These are phyloP conservation scores for Discostella stelligeroides DNA, from an alignment of 108 stramenopile species.

Conservation along the genomic window DNA sequence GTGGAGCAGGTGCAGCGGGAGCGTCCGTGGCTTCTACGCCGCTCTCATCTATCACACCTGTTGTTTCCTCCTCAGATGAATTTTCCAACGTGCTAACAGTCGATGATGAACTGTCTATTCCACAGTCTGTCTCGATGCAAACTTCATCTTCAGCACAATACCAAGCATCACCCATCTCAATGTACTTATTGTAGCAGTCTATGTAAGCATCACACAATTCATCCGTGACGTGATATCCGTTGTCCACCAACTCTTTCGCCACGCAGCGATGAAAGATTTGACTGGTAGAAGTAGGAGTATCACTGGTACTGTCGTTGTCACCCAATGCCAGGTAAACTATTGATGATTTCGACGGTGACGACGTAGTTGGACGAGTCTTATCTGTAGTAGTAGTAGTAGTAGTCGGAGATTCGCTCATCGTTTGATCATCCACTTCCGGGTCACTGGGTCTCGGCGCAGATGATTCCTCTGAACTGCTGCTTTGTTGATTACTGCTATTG, in stretches of 20 bases:
- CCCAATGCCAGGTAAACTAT: not conserved
- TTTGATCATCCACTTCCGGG: too few species aligned
- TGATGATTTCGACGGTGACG: too few species aligned
- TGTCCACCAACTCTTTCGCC: slow-evolving; percentile 8
- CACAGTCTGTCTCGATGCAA: slow-evolving; percentile 20
- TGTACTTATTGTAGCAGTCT: slow-evolving; percentile 29
- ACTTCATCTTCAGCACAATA: slow-evolving; percentile 24
- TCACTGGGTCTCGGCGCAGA: too few species aligned
- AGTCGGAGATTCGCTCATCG: too few species aligned
- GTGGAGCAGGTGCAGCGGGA: too few species aligned
- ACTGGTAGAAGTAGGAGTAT: not conserved
- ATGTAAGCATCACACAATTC: slow-evolving; percentile 18
- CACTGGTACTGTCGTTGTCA: not conserved
- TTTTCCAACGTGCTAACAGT: not conserved
- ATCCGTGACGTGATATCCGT: slow-evolving; percentile 12
- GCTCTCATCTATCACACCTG: not conserved
- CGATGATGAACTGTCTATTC: not conserved
- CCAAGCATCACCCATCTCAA: slow-evolving; percentile 35
- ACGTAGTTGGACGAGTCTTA: too few species aligned
- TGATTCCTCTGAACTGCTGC: too few species aligned
- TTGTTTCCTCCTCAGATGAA: not conserved
- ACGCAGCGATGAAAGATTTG: slow-evolving; percentile 11
- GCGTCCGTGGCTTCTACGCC: too few species aligned
- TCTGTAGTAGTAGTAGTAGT: too few species aligned
- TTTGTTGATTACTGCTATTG: too few species aligned